A percentile compares a stretch with the other conserved stretches of the same genome.
phyloP scores from a whole-genome alignment of 73 alveolate species.

The Stentor roeselii region DNA sequence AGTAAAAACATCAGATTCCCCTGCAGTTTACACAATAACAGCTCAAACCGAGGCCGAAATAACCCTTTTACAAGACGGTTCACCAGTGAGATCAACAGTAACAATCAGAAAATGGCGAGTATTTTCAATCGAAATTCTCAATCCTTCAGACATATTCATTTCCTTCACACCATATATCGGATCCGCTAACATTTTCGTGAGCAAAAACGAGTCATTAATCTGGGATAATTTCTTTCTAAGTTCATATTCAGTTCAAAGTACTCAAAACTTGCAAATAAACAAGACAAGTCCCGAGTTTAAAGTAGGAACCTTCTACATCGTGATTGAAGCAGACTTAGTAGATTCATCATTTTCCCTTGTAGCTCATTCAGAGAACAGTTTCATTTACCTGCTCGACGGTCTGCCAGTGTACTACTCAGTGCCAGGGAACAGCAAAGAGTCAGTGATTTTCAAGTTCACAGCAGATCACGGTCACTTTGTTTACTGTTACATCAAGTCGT shows the following conservation, averaged over 20 bases:
- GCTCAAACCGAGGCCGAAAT: not conserved
- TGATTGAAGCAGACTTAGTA: not conserved
- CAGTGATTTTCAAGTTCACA: not conserved
- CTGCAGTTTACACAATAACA: not conserved
- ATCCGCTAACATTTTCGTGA: not conserved
- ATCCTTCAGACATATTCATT: not conserved
- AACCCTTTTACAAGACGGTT: constrained; percentile 13
- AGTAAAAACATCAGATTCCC: not conserved
- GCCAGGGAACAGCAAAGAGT: not conserved
- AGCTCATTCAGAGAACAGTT: not conserved
- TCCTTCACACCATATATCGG: constrained; percentile 11
- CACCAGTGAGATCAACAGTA: not conserved
- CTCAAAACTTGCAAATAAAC: not conserved
- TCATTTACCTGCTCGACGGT: not conserved
- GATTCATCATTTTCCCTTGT: not conserved
- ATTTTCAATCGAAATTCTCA: not conserved
- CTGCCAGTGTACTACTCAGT: not conserved
- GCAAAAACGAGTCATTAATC: not conserved
- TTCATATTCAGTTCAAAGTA: not conserved
- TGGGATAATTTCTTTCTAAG: not conserved
- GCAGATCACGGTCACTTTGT: not conserved
- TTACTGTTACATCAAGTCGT: not conserved
- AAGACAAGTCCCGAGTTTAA: not conserved
- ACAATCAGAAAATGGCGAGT: not conserved
- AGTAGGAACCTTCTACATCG: constrained; percentile 9